Percentiles rank a stretch among this genome's conserved stretches.
Evolutionary conservation across 2,329 filamentous ascomycete genomes (phyloP).

Genomic region (Hypocrella siamensis): DNA sequence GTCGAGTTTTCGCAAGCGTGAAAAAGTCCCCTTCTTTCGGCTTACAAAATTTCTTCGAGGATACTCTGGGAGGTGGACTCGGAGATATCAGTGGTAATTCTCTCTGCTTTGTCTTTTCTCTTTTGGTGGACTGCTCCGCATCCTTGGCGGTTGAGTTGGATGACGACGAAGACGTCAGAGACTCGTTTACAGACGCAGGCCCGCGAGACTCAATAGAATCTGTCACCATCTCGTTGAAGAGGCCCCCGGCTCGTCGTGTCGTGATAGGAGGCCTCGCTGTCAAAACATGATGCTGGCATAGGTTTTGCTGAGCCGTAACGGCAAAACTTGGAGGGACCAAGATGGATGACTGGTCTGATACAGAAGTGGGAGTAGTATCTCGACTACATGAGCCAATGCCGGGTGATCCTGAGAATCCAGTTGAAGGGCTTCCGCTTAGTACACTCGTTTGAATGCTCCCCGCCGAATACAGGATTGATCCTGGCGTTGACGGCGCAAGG

Average conservation of each 20-base stretch:
- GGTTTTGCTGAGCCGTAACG: constrained; percentile 22
- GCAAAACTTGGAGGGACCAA: constrained; percentile 32
- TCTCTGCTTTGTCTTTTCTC: constrained; percentile 25
- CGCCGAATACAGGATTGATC: constrained; percentile 36
- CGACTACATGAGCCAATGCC: constrained; percentile 56
- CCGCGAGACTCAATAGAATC: constrained; percentile 35
- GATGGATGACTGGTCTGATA: constrained; percentile 58
- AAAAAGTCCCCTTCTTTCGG: not conserved
- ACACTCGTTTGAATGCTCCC: constrained; percentile 39
- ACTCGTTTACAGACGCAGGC: constrained; percentile 52
- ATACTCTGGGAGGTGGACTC: constrained; percentile 46
- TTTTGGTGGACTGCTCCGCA: constrained; percentile 24
- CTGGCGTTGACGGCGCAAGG: constrained; percentile 48
- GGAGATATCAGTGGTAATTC: constrained; percentile 32
- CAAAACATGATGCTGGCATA: constrained; percentile 38
- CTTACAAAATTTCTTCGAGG: constrained; percentile 37
- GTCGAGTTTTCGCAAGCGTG: not conserved
- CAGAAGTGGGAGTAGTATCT: constrained; percentile 64
- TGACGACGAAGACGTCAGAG: constrained; percentile 57
- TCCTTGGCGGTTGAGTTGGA: constrained; percentile 52
- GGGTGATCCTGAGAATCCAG: constrained; percentile 58
- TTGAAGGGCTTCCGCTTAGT: constrained; percentile 58
- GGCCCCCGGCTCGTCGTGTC: constrained; percentile 39
- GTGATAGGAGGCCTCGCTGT: constrained; percentile 44
- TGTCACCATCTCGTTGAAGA: constrained; percentile 31